A percentile compares a stretch with the other conserved stretches of the same genome.
These are phyloP conservation scores for Cladosporium sp. DNA, from an alignment of 2,329 filamentous ascomycete species.

Conservation along the genomic window DNA sequence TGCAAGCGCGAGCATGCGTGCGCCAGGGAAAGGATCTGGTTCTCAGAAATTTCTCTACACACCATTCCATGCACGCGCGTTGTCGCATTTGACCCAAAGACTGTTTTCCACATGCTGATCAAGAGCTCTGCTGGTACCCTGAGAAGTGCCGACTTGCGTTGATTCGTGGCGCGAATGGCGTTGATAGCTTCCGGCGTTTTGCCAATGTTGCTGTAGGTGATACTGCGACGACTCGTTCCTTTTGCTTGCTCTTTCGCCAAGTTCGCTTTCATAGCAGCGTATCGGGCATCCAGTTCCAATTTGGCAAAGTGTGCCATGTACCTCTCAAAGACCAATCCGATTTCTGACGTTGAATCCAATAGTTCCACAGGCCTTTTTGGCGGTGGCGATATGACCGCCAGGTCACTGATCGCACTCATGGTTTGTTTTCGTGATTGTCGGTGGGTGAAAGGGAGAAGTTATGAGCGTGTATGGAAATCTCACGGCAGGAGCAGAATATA, in stretches of 20 bases:
- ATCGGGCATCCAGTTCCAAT: no score
- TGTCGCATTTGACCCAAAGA: background rate
- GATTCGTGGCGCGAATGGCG: background rate
- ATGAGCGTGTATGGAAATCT: background rate
- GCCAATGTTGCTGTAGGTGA: background rate
- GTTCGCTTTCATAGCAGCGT: no score
- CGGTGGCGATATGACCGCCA: background rate
- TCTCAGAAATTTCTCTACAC: background rate
- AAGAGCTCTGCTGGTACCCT: background rate
- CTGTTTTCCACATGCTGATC: background rate
- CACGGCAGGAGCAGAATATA: background rate
- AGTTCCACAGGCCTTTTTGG: background rate
- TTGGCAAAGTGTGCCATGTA: no score
- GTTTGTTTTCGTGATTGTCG: background rate
- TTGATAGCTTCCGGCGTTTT: background rate
- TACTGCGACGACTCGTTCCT: no score
- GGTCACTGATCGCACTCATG: background rate
- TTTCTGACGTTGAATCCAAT: background rate
- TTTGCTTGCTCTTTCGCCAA: no score
- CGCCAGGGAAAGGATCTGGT: background rate
- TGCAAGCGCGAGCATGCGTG: slow-evolving; percentile 2
- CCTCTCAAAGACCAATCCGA: no score
- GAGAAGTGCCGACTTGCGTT: background rate
- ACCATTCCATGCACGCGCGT: background rate
- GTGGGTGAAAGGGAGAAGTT: background rate